These are phyloP conservation scores for Nakaseomyces bracarensis DNA, from an alignment of 1,139 yeast species.

Conservation along the genomic window DNA sequence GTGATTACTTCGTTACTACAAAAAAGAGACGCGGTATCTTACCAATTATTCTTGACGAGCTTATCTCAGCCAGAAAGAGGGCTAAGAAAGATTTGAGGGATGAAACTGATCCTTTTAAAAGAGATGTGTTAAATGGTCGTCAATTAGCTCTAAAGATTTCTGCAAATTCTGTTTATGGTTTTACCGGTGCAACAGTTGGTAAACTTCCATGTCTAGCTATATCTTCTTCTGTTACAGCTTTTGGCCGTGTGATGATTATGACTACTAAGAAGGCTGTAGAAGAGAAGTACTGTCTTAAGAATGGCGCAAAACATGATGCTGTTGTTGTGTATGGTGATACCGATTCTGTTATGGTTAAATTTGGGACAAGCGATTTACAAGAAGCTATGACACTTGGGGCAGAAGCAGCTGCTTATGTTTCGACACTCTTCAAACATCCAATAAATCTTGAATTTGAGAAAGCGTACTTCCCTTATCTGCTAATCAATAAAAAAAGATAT, in stretches of 20 bases:
- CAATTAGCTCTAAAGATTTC: constrained; percentile 93
- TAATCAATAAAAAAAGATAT: constrained; percentile 91
- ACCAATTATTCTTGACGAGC: constrained; percentile 85
- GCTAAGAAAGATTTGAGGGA: constrained; percentile 86
- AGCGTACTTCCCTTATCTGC: constrained; percentile 86
- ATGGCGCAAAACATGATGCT: constrained; percentile 78
- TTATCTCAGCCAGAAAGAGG: constrained; percentile 82
- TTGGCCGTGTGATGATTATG: constrained; percentile 96
- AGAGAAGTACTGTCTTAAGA: constrained; percentile 61
- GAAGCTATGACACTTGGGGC: constrained; percentile 88
- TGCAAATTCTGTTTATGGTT: constrained; percentile 97
- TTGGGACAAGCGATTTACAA: constrained; percentile 74
- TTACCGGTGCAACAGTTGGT: constrained; percentile 98
- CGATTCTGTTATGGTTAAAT: constrained; percentile 98
- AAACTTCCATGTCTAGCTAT: constrained; percentile 94
- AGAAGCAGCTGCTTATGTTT: constrained; percentile 87
- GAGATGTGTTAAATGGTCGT: constrained; percentile 92
- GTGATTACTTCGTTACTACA: constrained; percentile 80
- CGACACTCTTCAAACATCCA: constrained; percentile 70
- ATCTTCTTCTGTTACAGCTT: constrained; percentile 91
- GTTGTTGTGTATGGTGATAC: constrained; percentile 97
- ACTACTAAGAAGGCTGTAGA: constrained; percentile 82
- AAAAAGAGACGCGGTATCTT: constrained; percentile 70
- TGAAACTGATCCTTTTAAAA: constrained; percentile 88
- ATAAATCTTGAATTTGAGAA: constrained; percentile 95